A percentile compares a stretch with the other conserved stretches of the same genome.
Evolutionary conservation across 805 yeast species (phyloP).

Genomic region (Saturnispora saitoi): DNA sequence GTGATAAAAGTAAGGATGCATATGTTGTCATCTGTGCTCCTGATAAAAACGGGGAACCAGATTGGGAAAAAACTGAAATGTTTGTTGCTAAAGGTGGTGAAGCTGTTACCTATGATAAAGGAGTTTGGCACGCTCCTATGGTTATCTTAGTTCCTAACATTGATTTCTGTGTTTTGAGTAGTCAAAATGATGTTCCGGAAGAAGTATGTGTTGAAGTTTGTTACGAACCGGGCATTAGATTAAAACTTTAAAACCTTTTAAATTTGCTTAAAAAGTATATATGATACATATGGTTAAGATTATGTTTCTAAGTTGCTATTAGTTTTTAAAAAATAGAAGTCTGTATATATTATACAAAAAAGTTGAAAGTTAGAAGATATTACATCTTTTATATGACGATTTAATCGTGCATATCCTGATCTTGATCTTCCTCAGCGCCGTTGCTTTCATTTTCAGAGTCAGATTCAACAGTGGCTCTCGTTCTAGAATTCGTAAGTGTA

Average conservation of each 20-base stretch:
- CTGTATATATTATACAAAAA: not conserved
- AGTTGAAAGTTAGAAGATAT: not conserved
- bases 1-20: slow-evolving; percentile 37
- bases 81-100: slow-evolving; percentile 76
- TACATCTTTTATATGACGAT: not conserved
- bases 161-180: slow-evolving; percentile 84
- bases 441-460: slow-evolving; percentile 23
- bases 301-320: no score
- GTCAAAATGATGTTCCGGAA: slow-evolving; percentile 69
- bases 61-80: slow-evolving; percentile 50
- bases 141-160: slow-evolving; percentile 58
- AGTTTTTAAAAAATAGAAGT: not conserved
- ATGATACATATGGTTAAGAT: no score
- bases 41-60: slow-evolving; percentile 44
- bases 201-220: slow-evolving; percentile 81
- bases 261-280: no score
- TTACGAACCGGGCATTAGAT: slow-evolving; percentile 48
- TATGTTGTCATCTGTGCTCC: slow-evolving; percentile 77
- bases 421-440: slow-evolving; percentile 23
- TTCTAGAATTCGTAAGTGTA: slow-evolving; percentile 50
- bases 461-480: slow-evolving; percentile 30
- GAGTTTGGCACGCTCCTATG: slow-evolving; percentile 97
- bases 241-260: slow-evolving; percentile 21
- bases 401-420: slow-evolving; percentile 10
- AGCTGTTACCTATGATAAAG: slow-evolving; percentile 80